Percentiles rank a stretch among this genome's conserved stretches.
These are phyloP conservation scores for Chloromonas sp. DNA, from an alignment of 163 green algal genomes.

Conservation along the genomic window DNA sequence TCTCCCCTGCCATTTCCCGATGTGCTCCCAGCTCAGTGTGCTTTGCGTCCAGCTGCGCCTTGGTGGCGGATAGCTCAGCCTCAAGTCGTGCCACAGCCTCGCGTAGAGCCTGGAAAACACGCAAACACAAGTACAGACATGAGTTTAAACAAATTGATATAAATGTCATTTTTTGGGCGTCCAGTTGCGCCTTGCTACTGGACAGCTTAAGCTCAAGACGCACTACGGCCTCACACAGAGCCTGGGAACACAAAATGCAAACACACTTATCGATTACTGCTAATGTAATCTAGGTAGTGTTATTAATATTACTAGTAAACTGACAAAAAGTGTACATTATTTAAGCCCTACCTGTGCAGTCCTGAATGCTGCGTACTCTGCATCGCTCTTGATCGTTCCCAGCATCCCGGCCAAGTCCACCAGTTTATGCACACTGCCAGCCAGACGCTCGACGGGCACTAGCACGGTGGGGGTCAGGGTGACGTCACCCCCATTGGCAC, in stretches of 20 bases:
- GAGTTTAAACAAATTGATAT: no score
- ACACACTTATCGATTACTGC: no score
- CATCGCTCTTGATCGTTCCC: neutral
- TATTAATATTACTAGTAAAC: neutral
- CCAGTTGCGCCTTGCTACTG: no score
- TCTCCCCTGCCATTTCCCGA: neutral
- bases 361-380: conserved; percentile 1
- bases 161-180: no score
- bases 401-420: neutral
- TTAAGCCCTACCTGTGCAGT: neutral
- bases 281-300: no score
- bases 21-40: conserved; percentile 4
- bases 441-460: conserved; percentile 3
- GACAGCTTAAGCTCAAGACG: conserved; percentile 20
- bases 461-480: neutral
- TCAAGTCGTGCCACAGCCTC: conserved; percentile 23
- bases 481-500: neutral
- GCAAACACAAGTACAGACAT: no score
- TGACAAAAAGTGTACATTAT: neutral
- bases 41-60: neutral
- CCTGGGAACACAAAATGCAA: no score
- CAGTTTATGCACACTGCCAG: conserved; percentile 3
- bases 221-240: conserved; percentile 22
- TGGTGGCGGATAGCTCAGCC: conserved; percentile 8
- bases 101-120: neutral